Base-by-base conservation (phyloP, 192 early-diverging fungal species). In the Dimargaris cristalligena region DNA sequence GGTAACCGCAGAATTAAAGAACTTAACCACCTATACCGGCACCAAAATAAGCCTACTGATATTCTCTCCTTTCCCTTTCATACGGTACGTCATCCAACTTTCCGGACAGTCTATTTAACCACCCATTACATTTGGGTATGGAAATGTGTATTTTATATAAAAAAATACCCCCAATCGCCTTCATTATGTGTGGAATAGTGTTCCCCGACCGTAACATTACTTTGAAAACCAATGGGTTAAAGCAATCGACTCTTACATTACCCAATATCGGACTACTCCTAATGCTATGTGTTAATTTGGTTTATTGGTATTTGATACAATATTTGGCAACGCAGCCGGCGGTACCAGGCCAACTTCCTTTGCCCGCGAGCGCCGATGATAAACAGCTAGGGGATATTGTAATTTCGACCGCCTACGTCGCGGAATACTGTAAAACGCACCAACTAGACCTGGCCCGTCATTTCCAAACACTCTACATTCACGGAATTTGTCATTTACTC, bases 41-140 rank as follows among this genome's bases (percentile, higher is more conserved):
- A 65, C 56, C 74, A 71, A 41, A 66, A 79, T 62, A 62, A 57
- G 46, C 38, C 78, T 0, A 84, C 82, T 0, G 82, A 84, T 47
- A 81, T 84, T 35, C 61, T 84, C 16, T 81, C 80, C 18, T 84
- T 84, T 59, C 82, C 79, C 2, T 84, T 81, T 65, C 70, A 78
- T 62, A 38, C 69, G 32, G 72, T 73, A 66, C 3, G 22, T 32
- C 28, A 23, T 25, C 4, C 0, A 44, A 25, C 32, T 31, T 28
- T 63, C 44, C 34, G 58, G 30, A 8, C 11, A 33, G 28, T 31
- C 8, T 4, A 28, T 4, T 10, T 8, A n/a, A 54, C 32, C 4
- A 23, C 13, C 9, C 10, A 11, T 4, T 9, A 33, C 29, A 44
- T 10, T 52, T 60, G 11, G 22, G 18, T 60, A 8, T 34, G 4